phyloP scores from a whole-genome alignment of 2,329 filamentous ascomycete species.

The Saccharata proteae region DNA sequence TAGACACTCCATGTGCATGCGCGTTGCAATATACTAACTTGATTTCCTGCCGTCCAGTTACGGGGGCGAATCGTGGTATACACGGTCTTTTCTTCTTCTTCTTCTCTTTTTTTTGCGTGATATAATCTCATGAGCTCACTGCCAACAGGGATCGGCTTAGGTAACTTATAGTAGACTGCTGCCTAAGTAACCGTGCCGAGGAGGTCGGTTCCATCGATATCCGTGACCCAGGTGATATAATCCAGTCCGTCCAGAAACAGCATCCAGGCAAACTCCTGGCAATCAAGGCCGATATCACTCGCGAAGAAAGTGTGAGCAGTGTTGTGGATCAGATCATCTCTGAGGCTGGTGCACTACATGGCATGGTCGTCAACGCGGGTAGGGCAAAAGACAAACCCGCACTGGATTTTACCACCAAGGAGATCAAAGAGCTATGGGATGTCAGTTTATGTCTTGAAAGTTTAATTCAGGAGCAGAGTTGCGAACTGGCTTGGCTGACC shows the following conservation, averaged over 20 bases:
- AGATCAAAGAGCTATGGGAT: conserved; percentile 33
- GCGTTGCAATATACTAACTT: too few relatives aligned
- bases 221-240: conserved; percentile 29
- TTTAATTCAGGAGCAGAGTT: neutral
- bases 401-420: conserved; percentile 37
- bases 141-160: conserved; percentile 30
- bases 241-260: conserved; percentile 24
- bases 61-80: conserved; percentile 18
- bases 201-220: conserved; percentile 38
- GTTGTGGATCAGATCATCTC: conserved; percentile 34
- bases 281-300: conserved; percentile 35
- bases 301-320: conserved; percentile 31
- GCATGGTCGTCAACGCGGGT: conserved; percentile 41
- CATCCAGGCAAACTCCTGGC: conserved; percentile 30
- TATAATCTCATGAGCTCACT: neutral
- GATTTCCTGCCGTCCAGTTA: conserved; percentile 9
- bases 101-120: too few relatives aligned
- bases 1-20: neutral
- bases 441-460: conserved; percentile 24
- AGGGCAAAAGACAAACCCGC: conserved; percentile 41
- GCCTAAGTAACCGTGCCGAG: conserved; percentile 32
- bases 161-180: conserved; percentile 36
- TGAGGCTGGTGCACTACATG: conserved; percentile 33
- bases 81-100: neutral
- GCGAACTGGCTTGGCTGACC: neutral